A percentile compares a stretch with the other conserved stretches of the same genome.
Evolutionary conservation across 225 moss, liverwort and hornwort genomes (phyloP).

Genomic region (Sphagnum contortum): DNA sequence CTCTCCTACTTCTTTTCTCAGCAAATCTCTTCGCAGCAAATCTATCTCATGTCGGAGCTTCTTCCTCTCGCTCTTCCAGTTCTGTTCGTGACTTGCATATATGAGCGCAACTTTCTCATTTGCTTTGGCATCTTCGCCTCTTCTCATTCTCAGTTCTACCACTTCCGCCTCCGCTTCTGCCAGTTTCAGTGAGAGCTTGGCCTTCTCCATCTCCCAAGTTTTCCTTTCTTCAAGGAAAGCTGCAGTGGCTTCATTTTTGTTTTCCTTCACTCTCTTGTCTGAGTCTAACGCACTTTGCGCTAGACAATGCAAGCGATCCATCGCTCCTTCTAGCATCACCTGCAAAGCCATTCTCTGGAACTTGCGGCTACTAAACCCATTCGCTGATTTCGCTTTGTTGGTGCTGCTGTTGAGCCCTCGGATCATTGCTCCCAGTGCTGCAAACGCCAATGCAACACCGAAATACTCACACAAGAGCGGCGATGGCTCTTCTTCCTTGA

Average conservation of each 20-base stretch:
- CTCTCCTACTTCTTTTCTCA: slow-evolving; percentile 11
- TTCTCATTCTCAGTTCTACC: slow-evolving; percentile 8
- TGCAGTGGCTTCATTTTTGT: slow-evolving; percentile 2
- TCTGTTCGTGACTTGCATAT: slow-evolving; percentile 29
- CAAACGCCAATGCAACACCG: slow-evolving; percentile 34
- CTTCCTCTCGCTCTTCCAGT: slow-evolving; percentile 29
- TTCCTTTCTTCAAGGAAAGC: not conserved
- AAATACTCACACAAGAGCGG: slow-evolving; percentile 27
- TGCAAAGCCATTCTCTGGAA: slow-evolving; percentile 18
- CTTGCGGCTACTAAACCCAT: not conserved
- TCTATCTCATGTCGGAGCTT: slow-evolving; percentile 24
- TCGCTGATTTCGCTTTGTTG: slow-evolving; percentile 7
- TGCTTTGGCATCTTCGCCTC: slow-evolving; percentile 28
- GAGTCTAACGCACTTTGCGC: slow-evolving; percentile 24
- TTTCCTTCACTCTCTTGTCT: slow-evolving; percentile 14
- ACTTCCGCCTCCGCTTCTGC: slow-evolving; percentile 18
- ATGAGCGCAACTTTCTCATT: slow-evolving; percentile 41
- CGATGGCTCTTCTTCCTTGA: slow-evolving; percentile 31
- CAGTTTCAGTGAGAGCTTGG: slow-evolving; percentile 4
- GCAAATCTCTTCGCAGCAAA: slow-evolving; percentile 19
- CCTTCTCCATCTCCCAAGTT: slow-evolving; percentile 30
- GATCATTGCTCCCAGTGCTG: slow-evolving; percentile 31
- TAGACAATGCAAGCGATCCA: slow-evolving; percentile 21
- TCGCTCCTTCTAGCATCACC: slow-evolving; percentile 24
- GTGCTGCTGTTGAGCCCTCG: slow-evolving; percentile 16